phyloP scores from a whole-genome alignment of 2,329 filamentous ascomycete species.

The Sporothrix humicola region DNA sequence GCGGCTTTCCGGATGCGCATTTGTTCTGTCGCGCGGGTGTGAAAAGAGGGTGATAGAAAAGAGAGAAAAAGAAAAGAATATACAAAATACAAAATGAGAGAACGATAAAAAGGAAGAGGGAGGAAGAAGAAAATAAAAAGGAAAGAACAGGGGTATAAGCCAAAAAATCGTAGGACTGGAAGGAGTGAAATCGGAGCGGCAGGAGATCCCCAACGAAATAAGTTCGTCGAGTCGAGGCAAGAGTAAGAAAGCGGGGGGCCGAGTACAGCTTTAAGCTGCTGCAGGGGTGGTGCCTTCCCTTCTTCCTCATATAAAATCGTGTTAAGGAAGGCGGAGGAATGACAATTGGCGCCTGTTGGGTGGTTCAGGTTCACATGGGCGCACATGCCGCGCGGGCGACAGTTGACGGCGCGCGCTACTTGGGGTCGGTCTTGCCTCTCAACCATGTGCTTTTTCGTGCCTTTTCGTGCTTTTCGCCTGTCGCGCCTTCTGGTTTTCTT shows the following conservation, averaged over 20 bases:
- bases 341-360: background rate
- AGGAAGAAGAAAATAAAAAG: background rate
- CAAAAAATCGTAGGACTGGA: background rate
- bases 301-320: background rate
- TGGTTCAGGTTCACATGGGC: conserved; percentile 9
- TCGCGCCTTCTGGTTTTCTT: too few species aligned
- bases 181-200: background rate
- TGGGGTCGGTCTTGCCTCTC: background rate
- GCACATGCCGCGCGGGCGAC: background rate
- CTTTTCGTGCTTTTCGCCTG: too few species aligned
- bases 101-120: background rate
- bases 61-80: background rate
- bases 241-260: conserved; percentile 17
- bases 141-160: background rate
- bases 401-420: too few species aligned
- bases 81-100: background rate
- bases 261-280: conserved; percentile 22
- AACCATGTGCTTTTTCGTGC: conserved; percentile 19
- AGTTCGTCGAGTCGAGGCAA: conserved; percentile 24
- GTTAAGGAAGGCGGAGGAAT: too few species aligned
- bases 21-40: conserved; percentile 35
- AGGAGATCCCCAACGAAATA: conserved; percentile 27
- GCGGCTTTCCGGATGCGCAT: conserved; percentile 80
- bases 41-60: background rate
- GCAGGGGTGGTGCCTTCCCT: conserved; percentile 7